Base-by-base conservation (phyloP, 1,284 basidiomycete genomes). In the Takashimella tepidaria region DNA sequence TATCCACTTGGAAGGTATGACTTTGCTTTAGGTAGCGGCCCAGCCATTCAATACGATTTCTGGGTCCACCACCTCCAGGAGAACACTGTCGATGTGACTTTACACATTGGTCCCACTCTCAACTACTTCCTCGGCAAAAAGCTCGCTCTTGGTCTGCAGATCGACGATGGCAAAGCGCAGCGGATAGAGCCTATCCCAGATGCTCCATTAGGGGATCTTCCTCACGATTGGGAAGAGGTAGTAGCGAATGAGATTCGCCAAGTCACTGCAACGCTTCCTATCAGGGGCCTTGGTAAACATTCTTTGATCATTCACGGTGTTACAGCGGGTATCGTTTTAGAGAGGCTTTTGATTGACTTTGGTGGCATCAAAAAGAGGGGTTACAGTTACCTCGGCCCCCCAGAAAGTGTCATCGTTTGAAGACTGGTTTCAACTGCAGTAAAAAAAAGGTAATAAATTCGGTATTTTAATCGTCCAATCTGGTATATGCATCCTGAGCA, bases 21-120 rank as follows among this genome's bases (percentile, higher is more conserved):
- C 62, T 86, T 84, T 67, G 78, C 79, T 13, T 78, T 79, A n/a
- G 84, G 84, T 11, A 62, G 76, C 6, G 85, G 85, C 1, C 85
- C 85, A 2, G 79, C 79, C 25, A 62, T 86, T n/a, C 40, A 50
- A 81, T 86, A 86, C 67, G 83, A 85, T 67, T 86, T 87, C 69
- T 83, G 76, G 70, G 31, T 37, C 10, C 31, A 37, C 31, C 10
- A 37, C 16, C 8, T 37, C 31, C 31, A 8, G 10, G 16, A 8
- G 16, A 37, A 8, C 31, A 8, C 31, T 16, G 66, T 78, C 31
- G 70, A 71, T n/a, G 75, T 82, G 20, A 82, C 77, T 4, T 74
- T 80, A 5, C 76, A 78, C 48, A 76, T 84, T 19, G 80, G 83
- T 0, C 83, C 84, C 0, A 79, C 82, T 0, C 70, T 83, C 51